Base-by-base conservation (phyloP, 2,329 filamentous ascomycete species). In the Coniochaeta sp. region DNA sequence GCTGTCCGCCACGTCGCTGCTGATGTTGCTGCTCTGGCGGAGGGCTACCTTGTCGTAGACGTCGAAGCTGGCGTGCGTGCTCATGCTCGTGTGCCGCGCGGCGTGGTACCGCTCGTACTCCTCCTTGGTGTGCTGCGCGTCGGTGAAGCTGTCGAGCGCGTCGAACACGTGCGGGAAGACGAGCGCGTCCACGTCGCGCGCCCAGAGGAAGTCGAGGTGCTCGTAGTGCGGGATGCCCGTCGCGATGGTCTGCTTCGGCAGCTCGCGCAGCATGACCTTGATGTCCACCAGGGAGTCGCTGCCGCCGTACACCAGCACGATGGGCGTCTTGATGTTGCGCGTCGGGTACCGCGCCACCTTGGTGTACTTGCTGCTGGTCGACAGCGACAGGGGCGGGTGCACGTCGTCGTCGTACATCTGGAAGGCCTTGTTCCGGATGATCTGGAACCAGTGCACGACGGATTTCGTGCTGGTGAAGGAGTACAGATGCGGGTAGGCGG, bases 371-470 rank as follows among this genome's bases (percentile, higher is more conserved):
- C 84, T 87, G 59, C 83, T 83, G 4, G 86, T 86, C 24, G 83
- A 84, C 40, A 93, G 78, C 59, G 86, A 85, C 62, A 96, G 79
- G 0, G 89, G 89, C 30, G 88, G 88, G 60, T 92, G 89, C 0
- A 95, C 84, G 68, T 98, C 93, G 71, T 99, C 95, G 71, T 99
- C 95, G 73, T 93, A 98, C 90, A 99, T 97, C 74, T 99, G 95
- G 73, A 99, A 98, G 28, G 87, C 92, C 68, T 91, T 90, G 69
- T 93, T 97, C 65, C 95, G 89, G 68, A 99, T 99, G 71, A 99
- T 97, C 72, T 99, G 95, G 73, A 99, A 99, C 95, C 95, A 99
- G 72, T 99, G 95, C 0, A 99, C 95, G 9, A 99, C 92, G 22
- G 89, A 93, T 75, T 99, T 99, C 60, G 92, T 96, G 72, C 91